Evolutionary conservation across 768 basidiomycete species (phyloP).

Genomic region (Hygrophoropsis aurantiaca): DNA sequence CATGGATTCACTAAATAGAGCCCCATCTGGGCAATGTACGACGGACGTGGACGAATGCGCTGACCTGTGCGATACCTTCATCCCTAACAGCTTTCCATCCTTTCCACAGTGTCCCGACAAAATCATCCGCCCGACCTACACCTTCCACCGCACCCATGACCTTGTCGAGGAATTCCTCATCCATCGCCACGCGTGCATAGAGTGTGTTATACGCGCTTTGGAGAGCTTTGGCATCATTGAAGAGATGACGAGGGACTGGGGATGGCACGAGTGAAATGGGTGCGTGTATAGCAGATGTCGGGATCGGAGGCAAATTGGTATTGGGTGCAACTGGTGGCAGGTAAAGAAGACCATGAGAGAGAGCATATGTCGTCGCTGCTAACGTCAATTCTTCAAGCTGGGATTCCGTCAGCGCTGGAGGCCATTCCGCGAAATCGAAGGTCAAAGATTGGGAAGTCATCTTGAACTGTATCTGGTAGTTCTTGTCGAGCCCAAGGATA

Average conservation of each 20-base stretch:
- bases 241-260: constrained; percentile 75
- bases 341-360: constrained; percentile 84
- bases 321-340: constrained; percentile 39
- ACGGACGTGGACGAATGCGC: too few relatives aligned
- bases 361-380: constrained; percentile 77
- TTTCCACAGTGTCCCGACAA: constrained; percentile 82
- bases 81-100: constrained; percentile 80
- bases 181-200: constrained; percentile 81
- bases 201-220: constrained; percentile 82
- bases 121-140: constrained; percentile 81
- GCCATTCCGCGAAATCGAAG: constrained; percentile 67
- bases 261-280: constrained; percentile 88
- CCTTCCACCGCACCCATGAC: constrained; percentile 81
- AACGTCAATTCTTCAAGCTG: constrained; percentile 62
- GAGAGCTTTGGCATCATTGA: constrained; percentile 60
- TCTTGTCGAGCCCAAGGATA: not conserved
- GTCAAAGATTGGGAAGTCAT: constrained; percentile 24
- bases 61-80: constrained; percentile 58
- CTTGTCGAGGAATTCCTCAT: constrained; percentile 75
- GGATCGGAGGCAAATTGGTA: constrained; percentile 43
- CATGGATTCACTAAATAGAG: too few relatives aligned
- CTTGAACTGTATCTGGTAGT: not conserved
- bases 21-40: too few relatives aligned
- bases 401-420: constrained; percentile 58
- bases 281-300: constrained; percentile 83